Evolutionary conservation across 1,284 basidiomycete species (phyloP), one percentile per base, ranked within the genome.

Genomic region (Apiotrichum sp.): DNA sequence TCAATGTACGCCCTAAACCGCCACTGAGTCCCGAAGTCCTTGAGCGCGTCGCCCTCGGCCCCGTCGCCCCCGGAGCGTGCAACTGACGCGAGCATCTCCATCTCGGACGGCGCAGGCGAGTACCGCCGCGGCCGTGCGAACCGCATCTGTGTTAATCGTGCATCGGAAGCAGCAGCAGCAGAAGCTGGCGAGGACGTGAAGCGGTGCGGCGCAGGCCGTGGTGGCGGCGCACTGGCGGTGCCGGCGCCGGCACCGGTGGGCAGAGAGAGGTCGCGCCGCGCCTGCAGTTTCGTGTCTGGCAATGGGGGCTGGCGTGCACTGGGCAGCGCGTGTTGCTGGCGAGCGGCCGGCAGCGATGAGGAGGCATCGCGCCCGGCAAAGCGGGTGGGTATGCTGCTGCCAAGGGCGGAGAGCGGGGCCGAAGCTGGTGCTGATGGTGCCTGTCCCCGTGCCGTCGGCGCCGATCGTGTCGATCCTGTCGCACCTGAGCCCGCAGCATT

Each of bases 41-140:
- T 76, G 58, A 77, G 61, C 65, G 70, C 69, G 65, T 76, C 74
- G 46, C 73, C 73, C 47, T 70, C 69, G 1, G 63, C 68, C 0
- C 70, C 74, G 46, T 69, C 65, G 0, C 74, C 74, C 11, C 74
- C 74, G 33, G 64, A 67, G 13, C 73, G 54, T 7, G 65, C 66
- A 2, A 75, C 70, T 45, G 59, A 63, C 35, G 71, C 70, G 4
- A 73, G 61, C 57, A 70, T 40, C 49, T 71, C 70, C 68, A 72
- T 71, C 50, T 70, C 66, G 41, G 45, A 44, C 7, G 44, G 42
- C n/a, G 38, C 34, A 6, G 55, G 44, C 49, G 55, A 45, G 42
- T 48, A 38, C 16, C 47, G 47, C 2, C 32, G 6, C 6, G 22
- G 22, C 22, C 22, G 22, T 22, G 22, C 22, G 22, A 22, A 22